These are phyloP conservation scores for Ammopiptanthus mongolicus DNA, from an alignment of 306 rosid species.

Conservation along the genomic window DNA sequence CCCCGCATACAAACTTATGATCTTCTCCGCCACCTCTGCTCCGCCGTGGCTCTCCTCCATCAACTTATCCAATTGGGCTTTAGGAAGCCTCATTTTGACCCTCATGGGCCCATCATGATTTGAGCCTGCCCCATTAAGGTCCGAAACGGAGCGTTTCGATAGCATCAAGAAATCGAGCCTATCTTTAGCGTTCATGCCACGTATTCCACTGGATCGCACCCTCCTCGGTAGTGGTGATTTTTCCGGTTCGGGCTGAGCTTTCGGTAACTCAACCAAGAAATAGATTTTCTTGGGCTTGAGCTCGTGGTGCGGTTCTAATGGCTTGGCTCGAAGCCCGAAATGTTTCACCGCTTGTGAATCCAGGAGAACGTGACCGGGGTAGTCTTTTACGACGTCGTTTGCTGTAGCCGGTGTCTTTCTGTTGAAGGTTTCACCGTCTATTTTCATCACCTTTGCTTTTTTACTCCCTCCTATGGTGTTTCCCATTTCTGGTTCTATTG, in stretches of 20 bases:
- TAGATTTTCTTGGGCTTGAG: conserved; percentile 57
- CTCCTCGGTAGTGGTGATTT: conserved; percentile 23
- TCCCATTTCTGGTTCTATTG: conserved; percentile 43
- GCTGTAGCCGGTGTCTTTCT: conserved; percentile 51
- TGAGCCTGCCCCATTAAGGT: conserved; percentile 22
- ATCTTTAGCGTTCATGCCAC: conserved; percentile 58
- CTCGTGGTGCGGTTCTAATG: conserved; percentile 51
- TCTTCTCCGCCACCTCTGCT: conserved; percentile 57
- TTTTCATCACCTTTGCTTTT: conserved; percentile 73
- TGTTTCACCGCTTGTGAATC: conserved; percentile 57
- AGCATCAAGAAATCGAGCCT: conserved; percentile 77
- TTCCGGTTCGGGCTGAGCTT: conserved; percentile 4
- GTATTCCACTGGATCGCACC: conserved; percentile 52
- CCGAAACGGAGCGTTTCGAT: conserved; percentile 63
- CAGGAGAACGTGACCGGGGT: conserved; percentile 56
- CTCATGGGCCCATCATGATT: conserved; percentile 29
- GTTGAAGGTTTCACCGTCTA: conserved; percentile 69
- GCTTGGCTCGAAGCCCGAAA: conserved; percentile 66
- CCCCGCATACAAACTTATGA: conserved; percentile 44
- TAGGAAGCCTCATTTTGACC: conserved; percentile 65
- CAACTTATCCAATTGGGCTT: conserved; percentile 54
- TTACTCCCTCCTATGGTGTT: conserved; percentile 54
- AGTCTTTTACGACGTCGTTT: conserved; percentile 48
- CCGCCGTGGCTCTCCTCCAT: conserved; percentile 56
- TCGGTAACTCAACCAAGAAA: conserved; percentile 57